phyloP scores from a whole-genome alignment of 2,329 filamentous ascomycete genomes.

The Microsporum audouinii region DNA sequence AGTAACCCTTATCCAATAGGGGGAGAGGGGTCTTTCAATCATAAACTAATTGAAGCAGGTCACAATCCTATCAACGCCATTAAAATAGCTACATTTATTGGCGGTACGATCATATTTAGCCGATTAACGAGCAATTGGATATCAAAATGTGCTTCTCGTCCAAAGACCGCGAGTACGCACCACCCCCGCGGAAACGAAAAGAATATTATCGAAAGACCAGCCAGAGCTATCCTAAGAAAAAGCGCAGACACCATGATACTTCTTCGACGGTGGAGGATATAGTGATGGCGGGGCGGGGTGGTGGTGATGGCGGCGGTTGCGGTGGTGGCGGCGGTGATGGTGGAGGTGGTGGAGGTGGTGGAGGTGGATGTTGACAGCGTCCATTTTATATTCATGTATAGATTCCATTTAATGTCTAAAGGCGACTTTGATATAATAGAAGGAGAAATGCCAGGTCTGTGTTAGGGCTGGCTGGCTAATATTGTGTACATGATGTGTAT shows the following conservation, averaged over 20 bases:
- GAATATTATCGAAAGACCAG: background rate
- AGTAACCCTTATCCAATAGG: too few relatives aligned
- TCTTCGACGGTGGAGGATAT: background rate
- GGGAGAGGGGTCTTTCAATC: too few relatives aligned
- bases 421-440: too few relatives aligned
- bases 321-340: conserved; percentile 19
- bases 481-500: too few relatives aligned
- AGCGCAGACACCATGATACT: background rate
- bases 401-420: background rate
- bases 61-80: background rate
- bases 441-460: too few relatives aligned
- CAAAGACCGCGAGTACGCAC: background rate
- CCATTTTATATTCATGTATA: background rate
- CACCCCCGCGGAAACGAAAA: background rate
- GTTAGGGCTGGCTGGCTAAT: too few relatives aligned
- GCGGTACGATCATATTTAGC: background rate
- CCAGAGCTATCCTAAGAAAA: background rate
- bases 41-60: too few relatives aligned
- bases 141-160: background rate
- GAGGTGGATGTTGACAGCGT: background rate
- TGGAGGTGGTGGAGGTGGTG: background rate
- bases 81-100: too few relatives aligned
- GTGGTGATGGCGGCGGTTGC: conserved; percentile 14
- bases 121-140: background rate
- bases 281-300: background rate